Evolutionary conservation across 1,284 basidiomycete species (phyloP).

Genomic region (Phenoliferia sp.): DNA sequence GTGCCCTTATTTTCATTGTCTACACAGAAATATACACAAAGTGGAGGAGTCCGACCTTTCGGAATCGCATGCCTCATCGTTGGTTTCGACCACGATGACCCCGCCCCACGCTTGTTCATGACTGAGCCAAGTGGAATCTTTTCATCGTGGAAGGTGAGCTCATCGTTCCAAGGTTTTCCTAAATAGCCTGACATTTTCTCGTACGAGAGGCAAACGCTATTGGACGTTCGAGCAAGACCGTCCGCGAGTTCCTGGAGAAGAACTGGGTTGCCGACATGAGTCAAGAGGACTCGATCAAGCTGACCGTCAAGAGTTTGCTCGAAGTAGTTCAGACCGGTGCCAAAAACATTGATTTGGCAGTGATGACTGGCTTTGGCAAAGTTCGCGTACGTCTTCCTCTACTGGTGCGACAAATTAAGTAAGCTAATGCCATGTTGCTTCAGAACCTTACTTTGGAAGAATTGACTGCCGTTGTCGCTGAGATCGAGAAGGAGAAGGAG

Average conservation of each 20-base stretch:
- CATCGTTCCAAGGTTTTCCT: background rate
- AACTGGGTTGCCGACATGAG: constrained; percentile 89
- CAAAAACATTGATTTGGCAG: constrained; percentile 97
- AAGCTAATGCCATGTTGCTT: background rate
- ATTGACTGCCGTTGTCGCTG: constrained; percentile 82
- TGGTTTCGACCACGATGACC: constrained; percentile 93
- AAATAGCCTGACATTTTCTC: background rate
- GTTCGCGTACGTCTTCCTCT: constrained; percentile 61
- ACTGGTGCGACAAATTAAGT: background rate
- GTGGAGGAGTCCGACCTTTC: constrained; percentile 96
- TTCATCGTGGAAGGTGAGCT: constrained; percentile 93
- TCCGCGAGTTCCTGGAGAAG: constrained; percentile 97
- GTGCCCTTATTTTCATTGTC: too few relatives aligned
- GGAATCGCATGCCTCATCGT: constrained; percentile 96
- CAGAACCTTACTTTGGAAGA: constrained; percentile 79
- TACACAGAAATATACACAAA: constrained; percentile 74
- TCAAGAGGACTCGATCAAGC: constrained; percentile 85
- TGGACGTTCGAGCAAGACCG: constrained; percentile 95
- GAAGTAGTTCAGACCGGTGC: constrained; percentile 99
- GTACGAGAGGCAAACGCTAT: constrained; percentile 98
- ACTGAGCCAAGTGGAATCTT: constrained; percentile 98
- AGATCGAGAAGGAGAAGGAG: constrained; percentile 94
- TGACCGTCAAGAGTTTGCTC: constrained; percentile 90
- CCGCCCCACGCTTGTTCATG: constrained; percentile 82
- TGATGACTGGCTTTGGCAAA: constrained; percentile 89